Evolutionary conservation across 495 filamentous ascomycete genomes (phyloP), one percentile per base, ranked within the genome.

Genomic region (Hyaloscypha bicolor): DNA sequence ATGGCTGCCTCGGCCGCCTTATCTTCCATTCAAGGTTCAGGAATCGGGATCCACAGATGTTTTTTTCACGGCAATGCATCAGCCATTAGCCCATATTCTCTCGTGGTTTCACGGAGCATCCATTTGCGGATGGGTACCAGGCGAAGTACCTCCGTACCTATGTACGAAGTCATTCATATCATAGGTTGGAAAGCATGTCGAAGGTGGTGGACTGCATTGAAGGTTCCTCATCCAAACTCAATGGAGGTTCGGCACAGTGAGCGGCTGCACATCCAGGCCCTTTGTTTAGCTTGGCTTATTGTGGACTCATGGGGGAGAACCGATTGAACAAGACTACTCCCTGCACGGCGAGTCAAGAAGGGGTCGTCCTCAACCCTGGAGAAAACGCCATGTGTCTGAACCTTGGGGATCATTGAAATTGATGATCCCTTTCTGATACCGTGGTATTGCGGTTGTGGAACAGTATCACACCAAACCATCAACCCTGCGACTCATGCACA

Each of bases 371-470:
- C 4, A 14, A 4, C 4, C 16, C 1, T 12, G 35, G 35, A 37
- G 35, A 37, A 37, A 48, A 48, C 42, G 42, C 42, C 16, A 48
- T 48, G 42, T 48, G 2, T 48, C 42, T 48, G 42, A 48, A 16
- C 8, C 42, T 6, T 4, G 42, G 42, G 16, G 11, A 48, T 48
- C 1, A 8, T 48, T 14, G 42, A 48, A 48, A 16, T 48, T 48
- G 42, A 48, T 16, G 42, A 12, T 48, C 6, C 42, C 16, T 14
- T 48, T 14, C 42, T 48, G 42, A 31, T 56, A 56, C 53, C 53
- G 29, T 56, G 19, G 9, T 56, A 29, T 56, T 56, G 53, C 53
- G 6, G 53, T 56, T 12, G 53, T 56, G 53, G 53, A 56, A 56
- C 53, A 29, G 21, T 30, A 19, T 5, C 53, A 56, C 53, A 11